phyloP scores from a whole-genome alignment of 345 rosid species.

The Rhodamnia argentea region DNA sequence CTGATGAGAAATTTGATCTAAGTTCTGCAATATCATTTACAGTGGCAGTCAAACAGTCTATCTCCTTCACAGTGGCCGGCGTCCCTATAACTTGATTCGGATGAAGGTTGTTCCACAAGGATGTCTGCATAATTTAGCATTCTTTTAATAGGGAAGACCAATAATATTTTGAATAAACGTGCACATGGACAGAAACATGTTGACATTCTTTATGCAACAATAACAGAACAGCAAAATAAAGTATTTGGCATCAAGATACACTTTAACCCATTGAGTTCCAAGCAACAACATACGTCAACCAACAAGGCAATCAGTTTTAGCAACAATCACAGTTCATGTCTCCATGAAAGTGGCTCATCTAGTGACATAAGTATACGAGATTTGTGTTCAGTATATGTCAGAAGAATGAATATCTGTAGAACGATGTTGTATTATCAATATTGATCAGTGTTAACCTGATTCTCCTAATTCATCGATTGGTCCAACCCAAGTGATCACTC shows the following conservation, averaged over 20 bases:
- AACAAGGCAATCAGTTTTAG: background rate
- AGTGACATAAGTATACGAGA: background rate
- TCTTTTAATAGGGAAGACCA: background rate
- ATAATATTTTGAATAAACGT: background rate
- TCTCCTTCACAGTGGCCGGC: slow-evolving; percentile 59
- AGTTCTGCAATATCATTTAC: slow-evolving; percentile 62
- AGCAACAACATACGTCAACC: background rate
- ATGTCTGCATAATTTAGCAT: slow-evolving; percentile 36
- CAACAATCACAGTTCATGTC: background rate
- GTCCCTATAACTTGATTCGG: slow-evolving; percentile 85
- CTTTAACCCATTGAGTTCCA: background rate
- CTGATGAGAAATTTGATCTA: slow-evolving; percentile 44
- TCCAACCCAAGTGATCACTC: background rate
- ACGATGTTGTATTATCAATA: background rate
- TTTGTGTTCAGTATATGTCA: background rate
- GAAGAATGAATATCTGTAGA: background rate
- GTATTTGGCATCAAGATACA: background rate
- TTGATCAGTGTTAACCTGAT: background rate
- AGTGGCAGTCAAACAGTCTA: slow-evolving; percentile 79
- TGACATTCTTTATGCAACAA: background rate
- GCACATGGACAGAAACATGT: background rate
- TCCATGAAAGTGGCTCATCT: background rate
- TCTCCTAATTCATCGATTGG: background rate
- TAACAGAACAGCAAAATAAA: background rate
- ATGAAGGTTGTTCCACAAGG: slow-evolving; percentile 90